Conservation (phyloP, 441 rosid species). For the Populus hybrid region DNA sequence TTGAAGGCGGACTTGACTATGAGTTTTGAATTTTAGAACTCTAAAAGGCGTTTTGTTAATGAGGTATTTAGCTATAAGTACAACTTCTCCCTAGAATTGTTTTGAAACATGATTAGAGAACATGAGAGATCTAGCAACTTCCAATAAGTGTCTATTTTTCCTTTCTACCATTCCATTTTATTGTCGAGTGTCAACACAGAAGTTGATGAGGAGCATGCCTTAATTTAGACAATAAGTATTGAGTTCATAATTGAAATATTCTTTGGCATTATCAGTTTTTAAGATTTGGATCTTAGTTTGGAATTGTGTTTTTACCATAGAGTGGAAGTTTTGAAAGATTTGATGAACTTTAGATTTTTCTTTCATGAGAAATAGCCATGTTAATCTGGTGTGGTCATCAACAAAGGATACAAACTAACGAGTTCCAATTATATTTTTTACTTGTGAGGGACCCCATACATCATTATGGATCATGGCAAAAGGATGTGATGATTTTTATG, state of each 20-base stretch:
- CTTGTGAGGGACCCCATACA: not conserved
- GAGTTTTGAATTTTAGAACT: not conserved
- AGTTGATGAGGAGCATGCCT: not conserved
- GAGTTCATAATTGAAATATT: not conserved
- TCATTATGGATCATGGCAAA: conserved; percentile 3
- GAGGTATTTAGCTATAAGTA: not conserved
- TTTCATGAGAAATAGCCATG: not conserved
- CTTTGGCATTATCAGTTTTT: conserved; percentile 3
- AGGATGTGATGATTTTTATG: not conserved
- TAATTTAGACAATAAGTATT: not conserved
- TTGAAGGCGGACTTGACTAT: not conserved
- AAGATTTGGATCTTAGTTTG: not conserved
- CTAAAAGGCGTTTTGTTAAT: not conserved
- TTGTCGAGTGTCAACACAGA: not conserved
- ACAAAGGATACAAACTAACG: not conserved
- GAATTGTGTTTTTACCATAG: not conserved
- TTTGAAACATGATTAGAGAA: conserved; percentile 3
- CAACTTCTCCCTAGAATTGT: not conserved
- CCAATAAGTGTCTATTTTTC: not conserved
- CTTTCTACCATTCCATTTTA: not conserved
- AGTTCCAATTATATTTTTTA: not conserved
- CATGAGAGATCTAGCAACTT: not conserved
- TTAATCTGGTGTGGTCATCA: not conserved
- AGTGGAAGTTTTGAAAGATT: not conserved
- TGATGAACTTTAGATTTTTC: not conserved